Base-by-base conservation (phyloP, 2,329 filamentous ascomycete genomes). In the Claviceps paspali region DNA sequence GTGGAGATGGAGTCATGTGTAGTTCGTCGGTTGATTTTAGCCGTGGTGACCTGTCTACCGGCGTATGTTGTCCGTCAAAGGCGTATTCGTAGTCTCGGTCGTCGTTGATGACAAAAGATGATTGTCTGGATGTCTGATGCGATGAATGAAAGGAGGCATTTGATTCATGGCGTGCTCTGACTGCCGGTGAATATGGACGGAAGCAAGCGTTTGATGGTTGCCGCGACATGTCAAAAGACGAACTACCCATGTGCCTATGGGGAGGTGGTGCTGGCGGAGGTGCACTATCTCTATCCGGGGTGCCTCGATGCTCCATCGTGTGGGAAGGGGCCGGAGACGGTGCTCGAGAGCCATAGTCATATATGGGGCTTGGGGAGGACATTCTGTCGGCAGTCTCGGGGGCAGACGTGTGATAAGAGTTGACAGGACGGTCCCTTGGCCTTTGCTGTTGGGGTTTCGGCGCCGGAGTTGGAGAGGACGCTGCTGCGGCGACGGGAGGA, bases 201-300 rank as follows among this genome's bases (percentile, higher is more conserved):
- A 61, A 60, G 0, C 61, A 54, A 28, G 57, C 50, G 14, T 57
- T 55, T 2, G 64, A 65, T 8, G 50, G 51, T 12, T 60, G 54
- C 15, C 58, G 48, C 9, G 48, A 44, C 26, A 49, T 35, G 12
- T 46, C 36, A 19, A 40, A 31, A 8, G 44, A 40, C 23, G 44
- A 52, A 44, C 37, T 58, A 50, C 45, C 49, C 15, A 63, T 68
- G 56, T 86, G 84, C 6, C 86, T 79, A 44, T 92, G 87, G 6
- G 87, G 85, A 7, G 80, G 80, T 0, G 87, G 86, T 2, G 85
- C 78, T 2, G 86, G 85, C 6, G 86, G 85, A 14, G 85, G 83
- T 7, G 81, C 80, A 15, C 73, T 75, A 29, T 71, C 68, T 31
- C 65, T 55, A 15, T 60, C 50, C 40, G 52, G 41, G 11, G 43